These are phyloP conservation scores for Litsea cubeba DNA, from an alignment of 164 flowering plant genomes.

Conservation along the genomic window DNA sequence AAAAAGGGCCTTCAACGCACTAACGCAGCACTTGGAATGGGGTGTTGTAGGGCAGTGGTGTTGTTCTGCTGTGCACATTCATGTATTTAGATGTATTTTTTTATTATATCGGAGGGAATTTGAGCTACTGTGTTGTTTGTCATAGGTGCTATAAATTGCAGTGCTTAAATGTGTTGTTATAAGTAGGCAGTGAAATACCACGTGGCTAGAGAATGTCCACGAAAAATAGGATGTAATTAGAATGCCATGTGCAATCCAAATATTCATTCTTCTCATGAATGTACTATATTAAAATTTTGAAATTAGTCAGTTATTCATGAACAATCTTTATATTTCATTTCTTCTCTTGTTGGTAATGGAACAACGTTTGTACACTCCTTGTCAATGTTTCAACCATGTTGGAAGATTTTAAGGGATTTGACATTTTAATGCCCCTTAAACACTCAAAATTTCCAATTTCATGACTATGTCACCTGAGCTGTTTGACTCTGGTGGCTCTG, in stretches of 20 bases:
- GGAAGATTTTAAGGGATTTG: too few species aligned
- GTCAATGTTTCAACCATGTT: background rate
- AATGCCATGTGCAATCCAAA: slow-evolving; percentile 11
- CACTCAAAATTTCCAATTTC: too few species aligned
- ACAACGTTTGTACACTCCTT: background rate
- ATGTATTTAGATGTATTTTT: slow-evolving; percentile 8
- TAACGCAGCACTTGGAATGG: background rate
- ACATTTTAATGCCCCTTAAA: too few species aligned
- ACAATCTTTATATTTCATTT: background rate
- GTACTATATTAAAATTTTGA: slow-evolving; percentile 13
- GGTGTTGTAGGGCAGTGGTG: background rate
- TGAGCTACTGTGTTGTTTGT: slow-evolving; percentile 14
- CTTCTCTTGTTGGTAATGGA: background rate
- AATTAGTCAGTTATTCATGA: slow-evolving; percentile 3
- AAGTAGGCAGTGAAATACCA: slow-evolving; percentile 18
- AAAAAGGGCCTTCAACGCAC: too few species aligned
- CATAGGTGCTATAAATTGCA: slow-evolving; percentile 3
- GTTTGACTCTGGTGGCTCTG: too few species aligned
- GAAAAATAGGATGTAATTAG: slow-evolving; percentile 25
- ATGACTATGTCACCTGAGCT: too few species aligned
- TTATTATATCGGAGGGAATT: slow-evolving; percentile 15
- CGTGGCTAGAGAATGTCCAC: slow-evolving; percentile 11
- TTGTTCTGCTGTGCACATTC: background rate
- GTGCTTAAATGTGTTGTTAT: slow-evolving; percentile 14
- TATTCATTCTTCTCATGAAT: slow-evolving; percentile 20